Evolutionary conservation across 2,329 filamentous ascomycete genomes (phyloP), one percentile per base, ranked within the genome.

Genomic region (Hypoxylon sp.): DNA sequence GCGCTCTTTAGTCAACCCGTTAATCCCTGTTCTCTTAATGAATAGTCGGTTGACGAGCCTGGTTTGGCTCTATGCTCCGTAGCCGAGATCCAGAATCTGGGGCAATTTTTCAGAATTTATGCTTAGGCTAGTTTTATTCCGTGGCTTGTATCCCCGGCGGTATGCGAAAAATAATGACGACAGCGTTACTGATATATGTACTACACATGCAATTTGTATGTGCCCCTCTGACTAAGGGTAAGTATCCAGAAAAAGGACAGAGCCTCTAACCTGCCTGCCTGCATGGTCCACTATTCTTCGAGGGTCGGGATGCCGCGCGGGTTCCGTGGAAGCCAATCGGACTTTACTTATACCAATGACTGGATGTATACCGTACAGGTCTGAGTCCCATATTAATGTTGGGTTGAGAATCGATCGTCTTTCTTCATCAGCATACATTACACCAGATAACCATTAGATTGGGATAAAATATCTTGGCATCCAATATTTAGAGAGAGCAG

Each of bases 1-100:
- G 66, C 58, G 54, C 59, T 24, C 42, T 48, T 48, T 62, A 62
- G 58, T 62, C 31, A 11, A 51, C 4, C 19, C 19, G 33, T 50
- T 50, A 14, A 63, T 29, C 67, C 67, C 63, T 70, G 67, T 48
- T 35, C 50, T 51, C 31, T 19, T 44, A 29, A 29, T 47, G 31
- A 39, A 47, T 24, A 29, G 13, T 47, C 47, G 53, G 62, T 17
- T 29, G 29, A 65, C 58, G 22, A 67, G 44, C 61, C 51, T 17
- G 39, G 50, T 67, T 59, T 46, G 57, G 61, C 22, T 47, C 39
- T 42, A 17, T 53, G 14, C 46, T 59, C 61, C 57, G 55, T 54
- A 44, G 51, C 57, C 47, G 9, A 66, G 52, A 61, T 66, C 54
- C 39, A 53, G 17, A 67, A 67, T 67, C 65, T 33, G 65, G 65